Base-by-base conservation (phyloP, 306 rosid species). In the Mimosa bimucronata region DNA sequence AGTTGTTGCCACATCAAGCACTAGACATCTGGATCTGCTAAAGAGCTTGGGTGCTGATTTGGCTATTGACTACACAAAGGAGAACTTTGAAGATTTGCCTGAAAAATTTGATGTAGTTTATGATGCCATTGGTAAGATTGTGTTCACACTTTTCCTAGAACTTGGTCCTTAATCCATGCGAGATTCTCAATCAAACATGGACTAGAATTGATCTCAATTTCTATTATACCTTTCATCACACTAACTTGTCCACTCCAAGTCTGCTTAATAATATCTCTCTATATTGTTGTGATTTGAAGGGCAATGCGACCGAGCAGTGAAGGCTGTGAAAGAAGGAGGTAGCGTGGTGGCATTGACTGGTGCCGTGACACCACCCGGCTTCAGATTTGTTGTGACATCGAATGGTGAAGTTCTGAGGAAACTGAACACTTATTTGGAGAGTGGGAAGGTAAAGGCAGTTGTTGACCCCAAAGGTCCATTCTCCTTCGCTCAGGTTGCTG, bases 301-400 rank as follows among this genome's bases (percentile, higher is more conserved):
- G 81, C 98, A 95, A 82, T 92, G 98, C 73, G 98, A 95, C 3
- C 88, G 77, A 84, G 98, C 98, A 38, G 97, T 92, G 92, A 92
- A 90, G 84, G 95, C 82, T 57, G 85, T 92, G 73, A 91, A 91
- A 88, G 97, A 92, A 85, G 98, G 92, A 21, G 98, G 98, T 0
- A 88, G 92, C 53, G 97, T 95, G 65, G 99, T 93, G 38, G 99
- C 88, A 9, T 78, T 93, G 19, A 95, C 98, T 3, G 99, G 99
- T 3, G 97, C 96, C 0, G 91, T 95, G 46, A 93, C 96, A 18
- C 91, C 98, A 30, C 97, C 99, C 40, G 99, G 98, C 6, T 95
- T 95, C 90, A 91, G 99, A 89, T 95, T 92, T 79, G 98, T 95
- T 5, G 97, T 95, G 5, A 91, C 97, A 38, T 92, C 98, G 9